Evolutionary conservation across 345 rosid genomes (phyloP).

Genomic region (Bruguiera gymnorhiza): DNA sequence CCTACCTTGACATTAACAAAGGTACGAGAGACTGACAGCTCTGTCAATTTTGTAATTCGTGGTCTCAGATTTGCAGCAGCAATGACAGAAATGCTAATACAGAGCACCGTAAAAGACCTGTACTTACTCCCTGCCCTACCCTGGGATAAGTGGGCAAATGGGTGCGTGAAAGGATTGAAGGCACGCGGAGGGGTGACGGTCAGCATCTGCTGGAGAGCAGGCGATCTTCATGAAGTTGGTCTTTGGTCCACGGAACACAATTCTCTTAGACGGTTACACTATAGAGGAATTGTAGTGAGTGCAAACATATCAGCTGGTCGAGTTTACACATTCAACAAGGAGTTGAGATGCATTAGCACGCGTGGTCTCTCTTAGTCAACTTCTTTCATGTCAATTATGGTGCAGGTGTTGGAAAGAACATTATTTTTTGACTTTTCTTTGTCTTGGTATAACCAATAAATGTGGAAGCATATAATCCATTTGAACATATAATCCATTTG

Average conservation of each 20-base stretch:
- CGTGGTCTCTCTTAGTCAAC: not conserved
- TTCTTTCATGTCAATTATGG: not conserved
- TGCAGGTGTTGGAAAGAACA: too few species aligned
- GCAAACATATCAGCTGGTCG: slow-evolving; percentile 39
- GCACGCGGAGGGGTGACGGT: slow-evolving; percentile 78
- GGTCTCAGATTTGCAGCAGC: slow-evolving; percentile 66
- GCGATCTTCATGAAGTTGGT: slow-evolving; percentile 62
- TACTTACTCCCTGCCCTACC: slow-evolving; percentile 90
- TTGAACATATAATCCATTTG: too few species aligned
- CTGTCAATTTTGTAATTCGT: not conserved
- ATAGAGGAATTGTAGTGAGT: slow-evolving; percentile 41
- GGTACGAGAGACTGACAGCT: not conserved
- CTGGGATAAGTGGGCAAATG: slow-evolving; percentile 65
- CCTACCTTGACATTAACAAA: too few species aligned
- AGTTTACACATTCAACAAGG: slow-evolving; percentile 45
- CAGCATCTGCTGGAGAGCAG: slow-evolving; percentile 61
- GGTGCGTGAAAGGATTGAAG: slow-evolving; percentile 65
- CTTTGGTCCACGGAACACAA: slow-evolving; percentile 36
- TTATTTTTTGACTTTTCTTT: too few species aligned
- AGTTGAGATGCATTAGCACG: slow-evolving; percentile 41
- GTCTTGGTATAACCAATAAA: too few species aligned
- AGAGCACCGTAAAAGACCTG: slow-evolving; percentile 64
- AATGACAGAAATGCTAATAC: slow-evolving; percentile 80
- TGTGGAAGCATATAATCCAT: too few species aligned
- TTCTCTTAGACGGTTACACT: slow-evolving; percentile 43